Evolutionary conservation across 441 rosid genomes (phyloP), one percentile per base, ranked within the genome.

Genomic region (Iberis amara): DNA sequence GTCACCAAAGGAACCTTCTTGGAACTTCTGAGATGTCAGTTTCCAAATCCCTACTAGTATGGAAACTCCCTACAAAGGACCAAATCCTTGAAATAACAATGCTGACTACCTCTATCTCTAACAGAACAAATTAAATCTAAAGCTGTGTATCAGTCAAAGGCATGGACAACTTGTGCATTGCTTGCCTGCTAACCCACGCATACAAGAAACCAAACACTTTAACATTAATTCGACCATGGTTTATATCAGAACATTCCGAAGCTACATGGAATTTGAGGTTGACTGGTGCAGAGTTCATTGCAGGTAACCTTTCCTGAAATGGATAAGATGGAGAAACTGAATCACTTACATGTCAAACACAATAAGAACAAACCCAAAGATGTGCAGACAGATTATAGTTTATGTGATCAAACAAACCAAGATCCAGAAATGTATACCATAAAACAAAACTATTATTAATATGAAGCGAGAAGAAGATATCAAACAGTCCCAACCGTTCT

Each of bases 71-170:
- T 38, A 43, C n/a, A 37, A 65, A 37, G 54, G 39, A 65, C 45
- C 46, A 6, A 47, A 41, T 28, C 52, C 48, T 66, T 53, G 46
- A 52, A 59, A 59, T 47, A 41, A 53, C 36, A 59, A 50, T 23
- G 21, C 10, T 33, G 39, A 60, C 62, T 59, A 53, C 1, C 33
- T 52, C 26, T 33, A 47, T 39, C 13, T 59, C 50, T 59, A 47
- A 7, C 11, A 24, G 53, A 54, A 54, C 0, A 41, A 33, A 59
- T 3, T 3, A 36, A 56, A 59, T 15, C 46, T 53, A 47, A 10
- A 62, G 51, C 79, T 78, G 83, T 73, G 88, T 73, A 77, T 81
- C 90, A 40, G 76, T 82, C 70, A 85, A 64, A 37, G 85, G 85
- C 68, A 76, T 77, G 95, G 95, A 83, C 79, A 72, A 51, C 38